A percentile compares a stretch with the other conserved stretches of the same genome.
phyloP scores from a whole-genome alignment of 768 basidiomycete genomes.

The Mycena haematopus region DNA sequence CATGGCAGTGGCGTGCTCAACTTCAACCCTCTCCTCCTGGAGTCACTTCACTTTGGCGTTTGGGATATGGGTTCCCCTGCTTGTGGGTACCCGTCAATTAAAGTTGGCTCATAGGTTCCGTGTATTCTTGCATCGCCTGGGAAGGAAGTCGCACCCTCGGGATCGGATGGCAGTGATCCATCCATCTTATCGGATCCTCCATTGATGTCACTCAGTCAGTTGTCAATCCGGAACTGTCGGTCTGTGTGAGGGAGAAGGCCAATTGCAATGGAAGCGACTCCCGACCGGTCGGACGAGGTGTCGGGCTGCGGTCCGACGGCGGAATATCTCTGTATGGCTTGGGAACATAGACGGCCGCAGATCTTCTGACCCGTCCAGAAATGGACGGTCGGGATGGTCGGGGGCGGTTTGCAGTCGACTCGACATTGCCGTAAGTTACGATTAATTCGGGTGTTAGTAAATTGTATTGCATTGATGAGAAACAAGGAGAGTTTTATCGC shows the following conservation, averaged over 20 bases:
- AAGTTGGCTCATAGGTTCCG: slow-evolving; percentile 11
- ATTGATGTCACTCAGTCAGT: neutral
- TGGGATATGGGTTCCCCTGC: slow-evolving; percentile 12
- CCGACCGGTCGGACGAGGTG: neutral
- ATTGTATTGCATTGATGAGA: slow-evolving; percentile 15
- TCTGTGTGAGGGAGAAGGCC: slow-evolving; percentile 12
- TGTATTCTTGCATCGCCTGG: slow-evolving; percentile 18
- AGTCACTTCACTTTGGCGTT: slow-evolving; percentile 6
- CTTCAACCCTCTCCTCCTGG: neutral
- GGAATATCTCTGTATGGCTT: slow-evolving; percentile 2
- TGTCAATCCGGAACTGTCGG: slow-evolving; percentile 12
- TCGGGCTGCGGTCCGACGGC: slow-evolving; percentile 18
- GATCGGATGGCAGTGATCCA: slow-evolving; percentile 11
- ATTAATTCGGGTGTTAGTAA: slow-evolving; percentile 2
- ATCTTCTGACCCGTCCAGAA: slow-evolving; percentile 17
- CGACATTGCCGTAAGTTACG: slow-evolving; percentile 9
- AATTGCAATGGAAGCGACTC: neutral
- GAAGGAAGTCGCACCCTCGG: slow-evolving; percentile 2
- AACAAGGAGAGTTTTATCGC: slow-evolving; percentile 1
- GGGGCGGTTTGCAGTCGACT: neutral
- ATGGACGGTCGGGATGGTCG: neutral
- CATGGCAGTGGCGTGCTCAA: slow-evolving; percentile 7
- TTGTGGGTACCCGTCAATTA: slow-evolving; percentile 11
- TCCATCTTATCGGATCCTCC: slow-evolving; percentile 20
- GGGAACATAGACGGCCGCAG: slow-evolving; percentile 7